Evolutionary conservation across 768 basidiomycete genomes (phyloP).

Genomic region (Cubamyces sp.): DNA sequence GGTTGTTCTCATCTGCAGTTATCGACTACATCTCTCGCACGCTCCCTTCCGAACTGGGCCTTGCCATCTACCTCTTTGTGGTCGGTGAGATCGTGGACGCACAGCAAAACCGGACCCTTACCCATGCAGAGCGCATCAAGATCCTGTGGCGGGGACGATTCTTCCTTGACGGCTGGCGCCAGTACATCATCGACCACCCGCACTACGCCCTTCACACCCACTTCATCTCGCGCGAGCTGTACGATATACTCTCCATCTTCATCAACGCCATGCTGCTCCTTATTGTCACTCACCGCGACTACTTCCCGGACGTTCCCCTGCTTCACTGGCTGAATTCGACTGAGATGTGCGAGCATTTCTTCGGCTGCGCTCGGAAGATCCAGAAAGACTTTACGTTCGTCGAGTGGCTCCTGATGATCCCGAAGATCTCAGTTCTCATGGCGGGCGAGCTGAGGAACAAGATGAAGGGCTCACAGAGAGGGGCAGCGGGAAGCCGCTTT

Average conservation of each 20-base stretch:
- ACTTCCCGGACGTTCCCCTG: constrained; percentile 30
- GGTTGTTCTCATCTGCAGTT: constrained; percentile 40
- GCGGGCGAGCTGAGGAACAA: background rate
- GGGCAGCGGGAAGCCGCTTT: constrained; percentile 1
- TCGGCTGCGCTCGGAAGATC: constrained; percentile 1
- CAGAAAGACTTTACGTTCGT: constrained; percentile 11
- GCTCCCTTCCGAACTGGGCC: constrained; percentile 34
- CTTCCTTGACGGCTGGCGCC: constrained; percentile 29
- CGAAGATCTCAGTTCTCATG: background rate
- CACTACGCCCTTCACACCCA: constrained; percentile 7
- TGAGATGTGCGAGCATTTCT: constrained; percentile 7
- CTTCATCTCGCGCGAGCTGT: constrained; percentile 1
- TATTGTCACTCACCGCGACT: constrained; percentile 37
- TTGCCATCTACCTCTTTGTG: constrained; percentile 43
- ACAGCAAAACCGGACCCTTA: constrained; percentile 29
- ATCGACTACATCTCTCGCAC: constrained; percentile 33
- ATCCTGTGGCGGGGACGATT: constrained; percentile 26
- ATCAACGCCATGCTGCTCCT: constrained; percentile 4
- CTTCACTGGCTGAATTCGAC: constrained; percentile 6
- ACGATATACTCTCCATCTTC: constrained; percentile 9
- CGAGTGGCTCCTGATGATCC: constrained; percentile 7
- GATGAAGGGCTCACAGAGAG: constrained; percentile 2
- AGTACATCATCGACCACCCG: constrained; percentile 26
- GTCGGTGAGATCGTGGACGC: constrained; percentile 31
- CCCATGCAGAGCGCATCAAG: constrained; percentile 25